A percentile compares a stretch with the other conserved stretches of the same genome.
Evolutionary conservation across 192 early-diverging fungal species (phyloP).

Genomic region (Allomyces arbusculus): DNA sequence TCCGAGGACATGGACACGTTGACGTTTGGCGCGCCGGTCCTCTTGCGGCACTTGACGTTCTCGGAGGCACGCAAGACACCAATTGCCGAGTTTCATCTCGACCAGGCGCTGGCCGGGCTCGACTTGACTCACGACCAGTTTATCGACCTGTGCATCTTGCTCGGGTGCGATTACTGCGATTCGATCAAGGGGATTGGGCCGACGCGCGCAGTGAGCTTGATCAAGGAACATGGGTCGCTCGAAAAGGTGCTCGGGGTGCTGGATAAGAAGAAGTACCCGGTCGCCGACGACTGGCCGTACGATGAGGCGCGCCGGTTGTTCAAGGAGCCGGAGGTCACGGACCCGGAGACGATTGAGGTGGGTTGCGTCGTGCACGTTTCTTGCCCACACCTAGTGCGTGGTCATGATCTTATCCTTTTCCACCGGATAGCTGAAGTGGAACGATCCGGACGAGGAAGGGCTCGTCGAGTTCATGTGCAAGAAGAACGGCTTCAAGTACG

Average conservation of each 20-base stretch:
- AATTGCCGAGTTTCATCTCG: constrained; percentile 67
- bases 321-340: constrained; percentile 49
- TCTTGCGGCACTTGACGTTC: constrained; percentile 82
- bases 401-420: background rate
- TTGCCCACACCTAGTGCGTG: background rate
- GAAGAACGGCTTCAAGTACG: constrained; percentile 86
- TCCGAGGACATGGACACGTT: constrained; percentile 99
- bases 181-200: constrained; percentile 87
- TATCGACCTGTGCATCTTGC: constrained; percentile 88
- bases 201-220: constrained; percentile 53
- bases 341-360: constrained; percentile 50
- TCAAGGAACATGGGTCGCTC: constrained; percentile 63
- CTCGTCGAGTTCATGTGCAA: constrained; percentile 70
- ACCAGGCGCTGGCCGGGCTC: constrained; percentile 62
- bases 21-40: constrained; percentile 71
- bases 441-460: constrained; percentile 53
- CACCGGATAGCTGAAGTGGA: constrained; percentile 38
- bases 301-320: constrained; percentile 78
- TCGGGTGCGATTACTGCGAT: constrained; percentile 96
- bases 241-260: constrained; percentile 57
- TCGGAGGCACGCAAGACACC: constrained; percentile 75
- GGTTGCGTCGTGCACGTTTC: background rate
- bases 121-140: constrained; percentile 62
- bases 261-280: constrained; percentile 52
- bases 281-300: constrained; percentile 80